phyloP scores from a whole-genome alignment of 1,139 yeast species.

The Wickerhamomyces sp. region DNA sequence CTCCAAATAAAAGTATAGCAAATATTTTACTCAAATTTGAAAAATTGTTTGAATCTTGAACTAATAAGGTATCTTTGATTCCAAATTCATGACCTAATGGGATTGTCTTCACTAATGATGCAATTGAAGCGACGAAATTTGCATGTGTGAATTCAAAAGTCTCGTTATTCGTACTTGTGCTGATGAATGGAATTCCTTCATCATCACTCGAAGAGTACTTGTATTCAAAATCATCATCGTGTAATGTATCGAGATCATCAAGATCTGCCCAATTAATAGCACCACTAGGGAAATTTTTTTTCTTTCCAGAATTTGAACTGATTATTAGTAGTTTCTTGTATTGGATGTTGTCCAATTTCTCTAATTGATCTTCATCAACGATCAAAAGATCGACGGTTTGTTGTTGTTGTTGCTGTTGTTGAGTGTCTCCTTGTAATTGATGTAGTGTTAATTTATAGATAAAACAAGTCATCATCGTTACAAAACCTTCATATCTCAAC shows the following conservation, averaged over 20 bases:
- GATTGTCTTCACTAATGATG: constrained; percentile 55
- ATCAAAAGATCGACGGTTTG: constrained; percentile 27
- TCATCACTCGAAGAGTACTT: constrained; percentile 23
- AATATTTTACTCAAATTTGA: constrained; percentile 29
- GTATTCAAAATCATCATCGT: constrained; percentile 16
- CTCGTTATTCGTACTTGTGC: constrained; percentile 29
- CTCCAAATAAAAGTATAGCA: constrained; percentile 30
- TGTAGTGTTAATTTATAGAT: constrained; percentile 24
- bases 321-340: constrained; percentile 29
- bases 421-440: constrained; percentile 27
- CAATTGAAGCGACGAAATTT: constrained; percentile 58
- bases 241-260: constrained; percentile 7
- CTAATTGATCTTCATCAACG: constrained; percentile 21
- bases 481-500: constrained; percentile 26
- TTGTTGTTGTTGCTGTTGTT: constrained; percentile 22
- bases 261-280: constrained; percentile 25
- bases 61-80: constrained; percentile 37
- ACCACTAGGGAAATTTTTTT: constrained; percentile 16
- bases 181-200: constrained; percentile 31
- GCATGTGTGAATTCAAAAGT: constrained; percentile 46
- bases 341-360: constrained; percentile 6
- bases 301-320: constrained; percentile 1
- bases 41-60: constrained; percentile 27
- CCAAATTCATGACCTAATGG: constrained; percentile 42
- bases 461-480: constrained; percentile 27